Conservation (phyloP, 73 alveolate species). For the Tetrahymena elliotti region DNA sequence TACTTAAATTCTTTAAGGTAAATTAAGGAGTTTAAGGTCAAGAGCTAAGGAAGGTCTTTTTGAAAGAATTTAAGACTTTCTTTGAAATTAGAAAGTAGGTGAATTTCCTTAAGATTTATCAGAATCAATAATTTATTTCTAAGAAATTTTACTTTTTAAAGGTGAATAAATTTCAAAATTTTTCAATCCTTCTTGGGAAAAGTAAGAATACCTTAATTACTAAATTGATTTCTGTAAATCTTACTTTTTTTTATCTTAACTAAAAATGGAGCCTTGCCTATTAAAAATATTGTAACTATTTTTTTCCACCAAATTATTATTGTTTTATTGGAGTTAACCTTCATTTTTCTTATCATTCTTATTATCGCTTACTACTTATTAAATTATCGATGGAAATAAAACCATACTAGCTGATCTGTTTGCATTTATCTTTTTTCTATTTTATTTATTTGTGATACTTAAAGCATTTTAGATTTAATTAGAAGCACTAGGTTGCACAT, state of each 20-base stretch:
- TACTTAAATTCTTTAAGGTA: not conserved
- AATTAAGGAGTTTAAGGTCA: not conserved
- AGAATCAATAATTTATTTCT: not conserved
- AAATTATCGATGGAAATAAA: not conserved
- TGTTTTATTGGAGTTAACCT: too few relatives aligned
- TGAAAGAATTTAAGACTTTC: not conserved
- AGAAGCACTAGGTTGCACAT: not conserved
- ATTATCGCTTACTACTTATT: not conserved
- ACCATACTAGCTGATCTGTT: not conserved
- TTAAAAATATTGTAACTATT: too few relatives aligned
- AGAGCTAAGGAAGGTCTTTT: not conserved
- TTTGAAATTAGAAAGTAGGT: not conserved
- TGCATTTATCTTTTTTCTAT: not conserved
- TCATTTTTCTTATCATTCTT: not conserved
- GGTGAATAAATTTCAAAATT: not conserved
- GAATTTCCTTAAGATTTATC: not conserved
- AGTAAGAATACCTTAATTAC: too few relatives aligned
- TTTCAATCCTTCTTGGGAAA: not conserved
- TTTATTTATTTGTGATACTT: not conserved
- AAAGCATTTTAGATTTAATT: not conserved
- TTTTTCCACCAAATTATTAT: not conserved
- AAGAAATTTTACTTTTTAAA: not conserved
- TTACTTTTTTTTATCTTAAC: too few relatives aligned
- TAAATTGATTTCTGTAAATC: not conserved
- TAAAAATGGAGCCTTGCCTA: not conserved